Evolutionary conservation across 768 basidiomycete genomes (phyloP), one percentile per base, ranked within the genome.

Genomic region (Trametes sanguinea): DNA sequence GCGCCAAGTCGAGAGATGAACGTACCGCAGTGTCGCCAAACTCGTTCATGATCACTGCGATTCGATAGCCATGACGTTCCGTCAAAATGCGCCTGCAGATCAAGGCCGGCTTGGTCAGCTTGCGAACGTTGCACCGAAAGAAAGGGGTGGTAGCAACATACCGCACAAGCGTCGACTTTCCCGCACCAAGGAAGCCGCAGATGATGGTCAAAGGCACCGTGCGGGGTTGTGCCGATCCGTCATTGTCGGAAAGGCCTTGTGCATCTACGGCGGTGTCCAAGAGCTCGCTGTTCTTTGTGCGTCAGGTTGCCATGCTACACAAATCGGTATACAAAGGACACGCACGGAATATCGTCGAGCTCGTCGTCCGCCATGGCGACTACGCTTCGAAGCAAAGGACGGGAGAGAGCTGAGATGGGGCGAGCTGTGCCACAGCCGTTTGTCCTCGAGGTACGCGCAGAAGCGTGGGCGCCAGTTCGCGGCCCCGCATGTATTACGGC

Each of bases 1-100:
- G 40, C 51, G 44, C 43, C 46, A n/a, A 22, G 32, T 14, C 16
- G 16, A 27, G 16, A 1, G 14, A 78, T 43, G n/a, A n/a, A 14
- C 42, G 14, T 43, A 92, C 91, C 68, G 93, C 92, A 17, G 95
- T 95, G 72, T 97, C 95, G 8, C 94, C 96, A 72, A 98, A 98
- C 75, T 95, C 94, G 70, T 96, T 97, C 93, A 97, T 95, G 65
- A 96, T 97, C 22, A 99, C 96, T 4, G 96, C 96, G 58, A 99
- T 97, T 40, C 91, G 85, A 71, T 95, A 94, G 3, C 96, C 95
- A 82, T 98, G 96, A 42, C 87, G 81, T 70, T 94, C 94, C 11
- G 92, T 96, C 63, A 98, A 77, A 68, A 98, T 95, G 35, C 95
- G 88, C 67, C 88, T 91, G 64, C 14, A 22, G 48, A 27, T 27